phyloP scores from a whole-genome alignment of 1,284 basidiomycete genomes.

The Moniliophthora roreri region DNA sequence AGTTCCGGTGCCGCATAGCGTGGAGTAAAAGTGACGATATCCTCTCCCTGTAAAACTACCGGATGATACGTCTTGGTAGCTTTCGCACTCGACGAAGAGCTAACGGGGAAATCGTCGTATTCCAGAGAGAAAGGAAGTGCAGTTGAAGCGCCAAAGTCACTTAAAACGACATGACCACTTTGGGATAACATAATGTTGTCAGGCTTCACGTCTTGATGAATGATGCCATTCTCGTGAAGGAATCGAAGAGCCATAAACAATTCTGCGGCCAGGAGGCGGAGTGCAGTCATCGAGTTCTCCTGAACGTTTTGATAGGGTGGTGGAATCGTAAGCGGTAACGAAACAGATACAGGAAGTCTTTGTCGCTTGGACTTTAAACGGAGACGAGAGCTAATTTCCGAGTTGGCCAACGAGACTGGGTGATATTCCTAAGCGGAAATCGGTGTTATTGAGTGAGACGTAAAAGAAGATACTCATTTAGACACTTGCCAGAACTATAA shows the following conservation, averaged over 20 bases:
- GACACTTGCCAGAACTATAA: constrained; percentile 51
- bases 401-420: constrained; percentile 26
- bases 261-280: constrained; percentile 64
- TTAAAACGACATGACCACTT: constrained; percentile 47
- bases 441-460: background rate
- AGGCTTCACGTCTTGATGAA: constrained; percentile 36
- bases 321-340: constrained; percentile 16
- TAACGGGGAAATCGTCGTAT: constrained; percentile 12
- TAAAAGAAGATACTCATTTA: constrained; percentile 52
- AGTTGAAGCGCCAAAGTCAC: constrained; percentile 56
- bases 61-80: constrained; percentile 10
- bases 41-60: constrained; percentile 23
- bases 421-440: constrained; percentile 25
- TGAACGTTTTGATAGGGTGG: constrained; percentile 41
- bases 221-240: constrained; percentile 54
- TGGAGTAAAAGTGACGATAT: constrained; percentile 29
- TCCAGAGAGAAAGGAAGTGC: constrained; percentile 20
- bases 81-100: background rate
- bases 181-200: constrained; percentile 32
- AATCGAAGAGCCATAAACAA: constrained; percentile 62
- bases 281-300: constrained; percentile 39
- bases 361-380: constrained; percentile 11
- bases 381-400: constrained; percentile 42
- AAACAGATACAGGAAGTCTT: constrained; percentile 23
- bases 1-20: constrained; percentile 56